Evolutionary conservation across 2,329 filamentous ascomycete genomes (phyloP), one percentile per base, ranked within the genome.

Genomic region (Aureobasidium sp.): DNA sequence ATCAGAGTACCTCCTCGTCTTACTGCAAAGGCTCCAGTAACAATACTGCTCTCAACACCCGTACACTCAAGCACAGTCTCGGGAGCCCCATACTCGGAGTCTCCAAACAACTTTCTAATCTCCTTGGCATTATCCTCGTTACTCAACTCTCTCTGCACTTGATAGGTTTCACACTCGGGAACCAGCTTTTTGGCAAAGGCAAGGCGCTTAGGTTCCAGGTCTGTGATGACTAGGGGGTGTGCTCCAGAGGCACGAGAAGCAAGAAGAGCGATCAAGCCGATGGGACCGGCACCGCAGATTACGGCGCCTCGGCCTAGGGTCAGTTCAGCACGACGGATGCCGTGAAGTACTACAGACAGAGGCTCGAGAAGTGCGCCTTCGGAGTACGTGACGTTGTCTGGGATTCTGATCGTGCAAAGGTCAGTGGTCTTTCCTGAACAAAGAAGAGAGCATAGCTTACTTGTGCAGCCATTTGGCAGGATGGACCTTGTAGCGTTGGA

Each of bases 381-480:
- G 69, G 92, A 87, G 62, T 92, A 80, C 0, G 82, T 86, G 59
- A 97, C 85, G 65, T 79, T 76, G 11, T 87, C 84, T 0, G 92
- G 91, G 2, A 97, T 54, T 9, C 50, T 83, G n/a, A 5, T 50
- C n/a, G n/a, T n/a, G n/a, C n/a, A n/a, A n/a, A n/a, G n/a, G n/a
- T n/a, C n/a, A n/a, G n/a, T n/a, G n/a, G n/a, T n/a, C n/a, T n/a
- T n/a, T n/a, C n/a, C n/a, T n/a, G n/a, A n/a, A n/a, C n/a, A n/a
- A n/a, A n/a, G n/a, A n/a, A 21, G 21, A 21, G 21, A 21, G 21
- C 1, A 21, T 21, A 1, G 1, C 36, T 27, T 41, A 9, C 77
- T 90, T 90, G 78, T 94, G 95, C 81, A 91, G 94, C 73, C 94
- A 96, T 72, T 95, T 90, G 65, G 87, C 84, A 1, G 91, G 89